Evolutionary conservation across 495 filamentous ascomycete genomes (phyloP).

Genomic region (Neurospora tetrasperma): DNA sequence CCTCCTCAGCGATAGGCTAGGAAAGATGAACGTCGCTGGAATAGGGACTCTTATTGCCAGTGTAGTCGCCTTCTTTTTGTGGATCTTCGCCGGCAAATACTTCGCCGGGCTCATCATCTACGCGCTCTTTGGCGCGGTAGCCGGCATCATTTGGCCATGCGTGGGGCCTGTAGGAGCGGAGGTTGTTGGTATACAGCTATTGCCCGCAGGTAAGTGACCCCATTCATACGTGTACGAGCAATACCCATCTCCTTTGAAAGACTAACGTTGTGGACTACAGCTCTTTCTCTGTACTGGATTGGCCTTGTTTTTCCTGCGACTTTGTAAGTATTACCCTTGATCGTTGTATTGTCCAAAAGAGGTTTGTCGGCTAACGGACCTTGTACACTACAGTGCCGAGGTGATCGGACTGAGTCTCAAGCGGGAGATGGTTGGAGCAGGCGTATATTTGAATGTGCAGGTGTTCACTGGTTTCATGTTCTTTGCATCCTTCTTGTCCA

Average conservation of each 20-base stretch:
- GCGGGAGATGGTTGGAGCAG: constrained; percentile 22
- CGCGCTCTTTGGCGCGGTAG: constrained; percentile 56
- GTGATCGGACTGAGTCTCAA: constrained; percentile 62
- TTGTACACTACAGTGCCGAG: constrained; percentile 37
- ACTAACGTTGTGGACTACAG: constrained; percentile 10
- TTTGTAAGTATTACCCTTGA: constrained; percentile 28
- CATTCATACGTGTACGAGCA: not conserved
- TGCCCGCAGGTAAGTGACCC: constrained; percentile 46
- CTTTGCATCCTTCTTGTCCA: constrained; percentile 27
- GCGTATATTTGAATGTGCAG: constrained; percentile 33
- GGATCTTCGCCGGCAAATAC: constrained; percentile 53
- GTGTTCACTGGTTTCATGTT: constrained; percentile 30
- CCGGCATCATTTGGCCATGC: constrained; percentile 66
- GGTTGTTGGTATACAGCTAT: constrained; percentile 60
- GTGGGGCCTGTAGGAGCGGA: constrained; percentile 67
- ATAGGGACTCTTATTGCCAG: constrained; percentile 50
- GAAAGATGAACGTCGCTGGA: constrained; percentile 57
- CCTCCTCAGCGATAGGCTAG: constrained; percentile 52
- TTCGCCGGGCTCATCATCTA: constrained; percentile 63
- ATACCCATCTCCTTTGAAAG: not conserved
- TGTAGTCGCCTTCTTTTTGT: constrained; percentile 53
- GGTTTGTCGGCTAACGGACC: not conserved
- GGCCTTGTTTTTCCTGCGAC: constrained; percentile 62
- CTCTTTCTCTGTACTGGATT: constrained; percentile 69
- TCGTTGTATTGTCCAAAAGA: not conserved